Conservation (phyloP, 129 eudicot genomes). For the Lactuca sativa region DNA sequence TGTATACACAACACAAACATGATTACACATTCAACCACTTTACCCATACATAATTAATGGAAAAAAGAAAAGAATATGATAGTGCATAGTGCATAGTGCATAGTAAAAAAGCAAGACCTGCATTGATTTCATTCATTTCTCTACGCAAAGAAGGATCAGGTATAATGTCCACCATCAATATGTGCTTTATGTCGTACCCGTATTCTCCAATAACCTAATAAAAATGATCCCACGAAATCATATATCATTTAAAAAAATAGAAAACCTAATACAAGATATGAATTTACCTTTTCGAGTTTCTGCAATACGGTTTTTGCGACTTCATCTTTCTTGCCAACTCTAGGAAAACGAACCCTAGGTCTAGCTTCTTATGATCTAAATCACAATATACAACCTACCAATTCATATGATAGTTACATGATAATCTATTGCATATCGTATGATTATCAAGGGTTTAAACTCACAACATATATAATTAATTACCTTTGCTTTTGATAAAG, state of each 20-base stretch:
- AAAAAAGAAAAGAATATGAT: too few relatives aligned
- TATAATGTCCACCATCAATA: constrained; percentile 92
- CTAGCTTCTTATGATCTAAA: constrained; percentile 11
- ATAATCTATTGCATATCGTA: constrained; percentile 19
- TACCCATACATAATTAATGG: too few relatives aligned
- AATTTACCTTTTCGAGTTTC: constrained; percentile 79
- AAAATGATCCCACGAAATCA: not conserved
- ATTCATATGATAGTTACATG: not conserved
- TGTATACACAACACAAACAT: too few relatives aligned
- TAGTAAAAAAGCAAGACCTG: constrained; percentile 51
- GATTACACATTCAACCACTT: too few relatives aligned
- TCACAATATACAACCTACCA: not conserved
- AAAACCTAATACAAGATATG: not conserved
- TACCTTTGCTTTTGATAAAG: constrained; percentile 96
- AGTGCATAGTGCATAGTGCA: too few relatives aligned
- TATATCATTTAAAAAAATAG: not conserved
- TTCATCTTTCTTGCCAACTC: constrained; percentile 43
- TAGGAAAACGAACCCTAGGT: constrained; percentile 9
- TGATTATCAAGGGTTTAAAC: constrained; percentile 4
- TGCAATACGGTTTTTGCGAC: constrained; percentile 67
- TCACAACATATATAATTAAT: not conserved
- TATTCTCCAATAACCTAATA: constrained; percentile 99
- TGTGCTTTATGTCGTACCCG: constrained; percentile 89
- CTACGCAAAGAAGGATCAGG: constrained; percentile 86
- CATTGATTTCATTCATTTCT: constrained; percentile 98